phyloP scores from a whole-genome alignment of 805 yeast genomes.

The Ogataea henricii region DNA sequence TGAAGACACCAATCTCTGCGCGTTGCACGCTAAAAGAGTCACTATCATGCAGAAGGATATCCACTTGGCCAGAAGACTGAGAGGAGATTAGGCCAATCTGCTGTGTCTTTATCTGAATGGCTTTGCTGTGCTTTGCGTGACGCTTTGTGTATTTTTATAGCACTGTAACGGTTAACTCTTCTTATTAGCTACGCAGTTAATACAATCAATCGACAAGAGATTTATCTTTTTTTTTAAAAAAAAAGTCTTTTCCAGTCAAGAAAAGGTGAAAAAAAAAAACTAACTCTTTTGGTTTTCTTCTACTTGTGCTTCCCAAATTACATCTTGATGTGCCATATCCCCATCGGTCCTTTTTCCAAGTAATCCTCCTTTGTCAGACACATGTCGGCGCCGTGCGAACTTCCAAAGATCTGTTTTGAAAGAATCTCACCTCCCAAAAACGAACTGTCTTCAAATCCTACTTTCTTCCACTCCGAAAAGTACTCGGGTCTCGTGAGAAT shows the following conservation, averaged over 20 bases:
- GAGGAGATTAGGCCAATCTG: constrained; percentile 21
- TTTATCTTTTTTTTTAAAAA: background rate
- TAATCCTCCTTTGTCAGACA: constrained; percentile 72
- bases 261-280: too few relatives aligned
- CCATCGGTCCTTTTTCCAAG: constrained; percentile 77
- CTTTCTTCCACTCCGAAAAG: constrained; percentile 90
- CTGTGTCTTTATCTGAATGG: background rate
- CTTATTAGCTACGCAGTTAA: background rate
- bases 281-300: too few relatives aligned
- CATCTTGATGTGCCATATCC: constrained; percentile 59
- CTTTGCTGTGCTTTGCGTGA: too few relatives aligned
- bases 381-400: constrained; percentile 62
- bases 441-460: constrained; percentile 72
- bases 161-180: background rate
- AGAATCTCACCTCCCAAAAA: constrained; percentile 88
- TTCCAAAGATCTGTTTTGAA: constrained; percentile 78
- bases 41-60: constrained; percentile 84
- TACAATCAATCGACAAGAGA: background rate
- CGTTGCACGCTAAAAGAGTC: constrained; percentile 80
- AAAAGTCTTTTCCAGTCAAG: too few relatives aligned
- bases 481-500: constrained; percentile 81
- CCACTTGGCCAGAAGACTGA: constrained; percentile 62
- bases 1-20: constrained; percentile 77
- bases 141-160: background rate
- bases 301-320: constrained; percentile 13